Percentiles rank a stretch among this genome's conserved stretches.
Evolutionary conservation across 305 asterid species (phyloP).

Genomic region (Galium porrigens): DNA sequence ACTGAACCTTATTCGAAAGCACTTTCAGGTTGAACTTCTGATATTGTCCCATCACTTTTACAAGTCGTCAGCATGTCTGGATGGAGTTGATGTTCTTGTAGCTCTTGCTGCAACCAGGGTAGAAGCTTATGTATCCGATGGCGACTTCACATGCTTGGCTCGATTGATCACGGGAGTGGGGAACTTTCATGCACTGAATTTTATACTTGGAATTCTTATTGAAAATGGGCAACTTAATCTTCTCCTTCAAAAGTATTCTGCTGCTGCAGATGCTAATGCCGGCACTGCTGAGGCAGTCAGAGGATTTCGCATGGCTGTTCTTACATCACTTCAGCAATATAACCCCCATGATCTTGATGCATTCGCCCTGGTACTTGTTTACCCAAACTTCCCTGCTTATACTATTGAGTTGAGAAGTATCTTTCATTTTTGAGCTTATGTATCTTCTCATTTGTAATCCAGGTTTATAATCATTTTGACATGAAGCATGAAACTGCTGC

Average conservation of each 20-base stretch:
- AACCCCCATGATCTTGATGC: constrained; percentile 83
- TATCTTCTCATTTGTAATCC: constrained; percentile 18
- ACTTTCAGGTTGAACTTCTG: constrained; percentile 82
- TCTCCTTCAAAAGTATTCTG: constrained; percentile 82
- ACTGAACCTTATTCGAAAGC: neutral
- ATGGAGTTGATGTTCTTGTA: constrained; percentile 98
- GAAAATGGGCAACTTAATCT: constrained; percentile 92
- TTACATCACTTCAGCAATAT: constrained; percentile 79
- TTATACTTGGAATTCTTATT: constrained; percentile 83
- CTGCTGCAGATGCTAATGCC: constrained; percentile 68
- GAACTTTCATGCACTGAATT: constrained; percentile 77
- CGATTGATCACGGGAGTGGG: constrained; percentile 97
- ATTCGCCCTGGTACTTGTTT: constrained; percentile 53
- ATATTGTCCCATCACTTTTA: constrained; percentile 96
- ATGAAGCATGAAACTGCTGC: constrained; percentile 92
- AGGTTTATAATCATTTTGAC: constrained; percentile 90
- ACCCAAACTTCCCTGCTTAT: neutral
- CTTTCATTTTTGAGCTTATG: constrained; percentile 11
- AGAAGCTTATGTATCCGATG: constrained; percentile 87
- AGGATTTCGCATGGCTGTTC: constrained; percentile 96
- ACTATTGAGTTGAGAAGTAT: neutral
- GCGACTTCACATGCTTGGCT: constrained; percentile 91
- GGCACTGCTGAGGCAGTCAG: constrained; percentile 74
- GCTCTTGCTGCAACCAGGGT: constrained; percentile 96
- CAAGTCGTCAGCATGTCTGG: constrained; percentile 90